phyloP scores from a whole-genome alignment of 257 asterid genomes.

The Solanum chiquidenum region DNA sequence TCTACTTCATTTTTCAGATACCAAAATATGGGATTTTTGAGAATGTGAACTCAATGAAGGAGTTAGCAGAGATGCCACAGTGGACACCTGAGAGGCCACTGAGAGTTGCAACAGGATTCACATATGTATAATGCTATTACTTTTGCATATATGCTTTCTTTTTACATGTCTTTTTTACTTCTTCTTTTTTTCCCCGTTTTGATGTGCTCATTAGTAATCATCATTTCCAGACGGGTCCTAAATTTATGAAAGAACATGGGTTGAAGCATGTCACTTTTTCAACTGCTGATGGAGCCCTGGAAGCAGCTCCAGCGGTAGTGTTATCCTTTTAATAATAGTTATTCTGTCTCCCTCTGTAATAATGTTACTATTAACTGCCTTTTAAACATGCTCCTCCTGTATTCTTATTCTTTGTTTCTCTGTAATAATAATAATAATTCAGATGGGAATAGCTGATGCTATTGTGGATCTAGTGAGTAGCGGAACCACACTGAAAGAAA shows the following conservation, averaged over 20 bases:
- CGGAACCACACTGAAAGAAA: slow-evolving; percentile 89
- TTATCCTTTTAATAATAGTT: background rate
- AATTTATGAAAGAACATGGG: slow-evolving; percentile 80
- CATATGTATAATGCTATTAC: slow-evolving; percentile 44
- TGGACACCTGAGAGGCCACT: slow-evolving; percentile 94
- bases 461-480: slow-evolving; percentile 98
- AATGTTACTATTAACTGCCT: background rate
- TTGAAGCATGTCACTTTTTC: slow-evolving; percentile 67
- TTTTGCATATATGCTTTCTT: background rate
- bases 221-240: slow-evolving; percentile 70
- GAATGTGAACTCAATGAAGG: slow-evolving; percentile 76
- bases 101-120: slow-evolving; percentile 95
- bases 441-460: slow-evolving; percentile 99
- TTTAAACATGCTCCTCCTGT: background rate
- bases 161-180: background rate
- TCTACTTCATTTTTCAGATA: slow-evolving; percentile 36
- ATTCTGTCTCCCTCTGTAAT: background rate
- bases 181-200: background rate
- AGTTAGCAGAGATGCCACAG: slow-evolving; percentile 86
- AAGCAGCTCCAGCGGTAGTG: slow-evolving; percentile 65
- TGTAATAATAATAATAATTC: background rate
- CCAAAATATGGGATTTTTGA: slow-evolving; percentile 96
- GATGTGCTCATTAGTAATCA: background rate
- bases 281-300: slow-evolving; percentile 97
- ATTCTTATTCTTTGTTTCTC: background rate